These are phyloP conservation scores for Pleurotus salmoneostramineus DNA, from an alignment of 768 basidiomycete genomes.

Conservation along the genomic window DNA sequence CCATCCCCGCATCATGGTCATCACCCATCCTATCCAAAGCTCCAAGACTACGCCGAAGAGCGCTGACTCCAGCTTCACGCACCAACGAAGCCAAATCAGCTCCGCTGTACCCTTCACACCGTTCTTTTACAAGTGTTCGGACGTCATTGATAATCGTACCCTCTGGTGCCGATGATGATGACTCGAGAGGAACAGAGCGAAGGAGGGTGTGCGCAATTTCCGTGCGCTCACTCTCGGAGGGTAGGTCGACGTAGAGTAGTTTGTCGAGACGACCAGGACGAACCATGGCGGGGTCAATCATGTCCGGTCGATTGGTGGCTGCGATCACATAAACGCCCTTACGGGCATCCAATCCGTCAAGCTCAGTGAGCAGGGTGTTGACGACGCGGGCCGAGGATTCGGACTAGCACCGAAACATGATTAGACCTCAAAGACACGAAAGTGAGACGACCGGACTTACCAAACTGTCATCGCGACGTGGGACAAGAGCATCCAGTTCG, in stretches of 20 bases:
- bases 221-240: conserved; percentile 63
- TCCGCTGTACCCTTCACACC: conserved; percentile 87
- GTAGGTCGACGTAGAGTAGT: conserved; percentile 89
- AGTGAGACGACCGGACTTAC: conserved; percentile 44
- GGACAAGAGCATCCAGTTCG: conserved; percentile 90
- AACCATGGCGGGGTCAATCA: conserved; percentile 97
- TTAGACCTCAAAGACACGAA: neutral
- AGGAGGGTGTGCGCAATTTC: conserved; percentile 82
- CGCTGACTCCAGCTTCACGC: conserved; percentile 86
- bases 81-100: conserved; percentile 89
- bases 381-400: conserved; percentile 93
- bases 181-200: conserved; percentile 66
- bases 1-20: conserved; percentile 17
- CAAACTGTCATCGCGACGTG: conserved; percentile 83
- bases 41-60: conserved; percentile 66
- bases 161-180: neutral
- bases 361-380: conserved; percentile 90
- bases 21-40: conserved; percentile 58
- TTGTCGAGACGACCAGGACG: conserved; percentile 96
- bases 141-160: conserved; percentile 11
- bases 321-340: conserved; percentile 92
- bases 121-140: conserved; percentile 48
- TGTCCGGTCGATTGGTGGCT: conserved; percentile 93
- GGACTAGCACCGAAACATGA: conserved; percentile 43
- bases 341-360: conserved; percentile 86